A percentile compares a stretch with the other conserved stretches of the same genome.
Conservation (phyloP, 179 eudicot species). For the Gypsophila paniculata region DNA sequence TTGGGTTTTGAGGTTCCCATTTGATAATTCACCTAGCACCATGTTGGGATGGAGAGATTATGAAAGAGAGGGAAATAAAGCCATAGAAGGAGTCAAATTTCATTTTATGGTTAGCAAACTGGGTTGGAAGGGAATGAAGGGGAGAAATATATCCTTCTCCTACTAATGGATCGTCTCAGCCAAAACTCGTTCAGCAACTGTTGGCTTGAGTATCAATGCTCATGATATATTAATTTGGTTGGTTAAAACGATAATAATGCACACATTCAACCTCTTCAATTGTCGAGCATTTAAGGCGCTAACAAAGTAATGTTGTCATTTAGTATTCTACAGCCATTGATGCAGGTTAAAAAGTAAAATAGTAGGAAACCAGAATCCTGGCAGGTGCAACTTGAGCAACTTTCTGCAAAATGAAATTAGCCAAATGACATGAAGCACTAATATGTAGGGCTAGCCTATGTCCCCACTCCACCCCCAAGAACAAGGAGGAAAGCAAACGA, state of each 20-base stretch:
- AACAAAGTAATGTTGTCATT: constrained; percentile 1
- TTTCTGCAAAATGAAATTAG: constrained; percentile 12
- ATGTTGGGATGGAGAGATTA: neutral
- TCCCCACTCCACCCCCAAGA: constrained; percentile 9
- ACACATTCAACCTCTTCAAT: neutral
- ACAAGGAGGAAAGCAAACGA: neutral
- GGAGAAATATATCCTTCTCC: neutral
- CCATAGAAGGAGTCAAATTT: neutral
- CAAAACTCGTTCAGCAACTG: neutral
- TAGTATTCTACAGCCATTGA: constrained; percentile 9
- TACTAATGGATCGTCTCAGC: neutral
- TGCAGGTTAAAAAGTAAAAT: constrained; percentile 21
- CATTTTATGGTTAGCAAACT: no score
- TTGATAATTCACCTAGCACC: neutral
- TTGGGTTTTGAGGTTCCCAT: neutral
- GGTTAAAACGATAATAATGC: neutral
- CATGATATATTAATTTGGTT: neutral
- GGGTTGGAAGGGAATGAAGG: neutral
- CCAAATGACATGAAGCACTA: constrained; percentile 7
- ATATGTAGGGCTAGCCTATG: constrained; percentile 1
- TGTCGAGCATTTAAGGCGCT: neutral
- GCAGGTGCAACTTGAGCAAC: constrained; percentile 21
- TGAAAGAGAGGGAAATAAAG: neutral
- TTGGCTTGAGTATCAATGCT: neutral
- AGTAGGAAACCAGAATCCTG: neutral